A percentile compares a stretch with the other conserved stretches of the same genome.
Conservation (phyloP, 139 green algal genomes). For the Chlorella vulgaris region DNA sequence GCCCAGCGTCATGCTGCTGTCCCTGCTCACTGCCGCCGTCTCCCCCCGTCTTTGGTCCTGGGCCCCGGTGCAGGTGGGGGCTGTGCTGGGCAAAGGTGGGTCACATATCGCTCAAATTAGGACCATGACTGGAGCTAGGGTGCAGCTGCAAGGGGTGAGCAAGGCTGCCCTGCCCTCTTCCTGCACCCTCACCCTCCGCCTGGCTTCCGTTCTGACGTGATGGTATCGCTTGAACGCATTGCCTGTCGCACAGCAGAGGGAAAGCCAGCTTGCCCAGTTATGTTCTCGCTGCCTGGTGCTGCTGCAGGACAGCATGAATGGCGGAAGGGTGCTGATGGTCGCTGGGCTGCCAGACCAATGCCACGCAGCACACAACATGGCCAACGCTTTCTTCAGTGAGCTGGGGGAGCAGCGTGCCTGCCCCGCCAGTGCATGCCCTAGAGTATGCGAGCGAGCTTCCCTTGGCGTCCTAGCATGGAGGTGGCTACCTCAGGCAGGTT, state of each 20-base stretch:
- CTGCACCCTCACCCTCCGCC: background rate
- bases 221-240: too few species aligned
- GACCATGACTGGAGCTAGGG: conserved; percentile 31
- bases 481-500: too few species aligned
- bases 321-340: conserved; percentile 38
- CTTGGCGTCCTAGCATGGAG: too few species aligned
- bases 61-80: conserved; percentile 32
- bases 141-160: conserved; percentile 36
- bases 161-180: background rate
- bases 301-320: conserved; percentile 5
- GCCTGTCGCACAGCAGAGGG: background rate
- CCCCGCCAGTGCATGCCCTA: too few species aligned
- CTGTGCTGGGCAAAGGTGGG: conserved; percentile 50
- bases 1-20: too few species aligned
- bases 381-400: conserved; percentile 46
- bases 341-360: conserved; percentile 25
- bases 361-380: conserved; percentile 41
- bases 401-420: background rate
- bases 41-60: background rate
- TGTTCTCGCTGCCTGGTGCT: too few species aligned
- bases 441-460: too few species aligned
- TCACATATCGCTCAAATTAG: conserved; percentile 43
- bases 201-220: background rate
- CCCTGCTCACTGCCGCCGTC: background rate
- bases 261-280: too few species aligned